Percentiles rank a stretch among this genome's conserved stretches.
Evolutionary conservation across 805 yeast species (phyloP).

Genomic region (Nakazawaea molendinolei): DNA sequence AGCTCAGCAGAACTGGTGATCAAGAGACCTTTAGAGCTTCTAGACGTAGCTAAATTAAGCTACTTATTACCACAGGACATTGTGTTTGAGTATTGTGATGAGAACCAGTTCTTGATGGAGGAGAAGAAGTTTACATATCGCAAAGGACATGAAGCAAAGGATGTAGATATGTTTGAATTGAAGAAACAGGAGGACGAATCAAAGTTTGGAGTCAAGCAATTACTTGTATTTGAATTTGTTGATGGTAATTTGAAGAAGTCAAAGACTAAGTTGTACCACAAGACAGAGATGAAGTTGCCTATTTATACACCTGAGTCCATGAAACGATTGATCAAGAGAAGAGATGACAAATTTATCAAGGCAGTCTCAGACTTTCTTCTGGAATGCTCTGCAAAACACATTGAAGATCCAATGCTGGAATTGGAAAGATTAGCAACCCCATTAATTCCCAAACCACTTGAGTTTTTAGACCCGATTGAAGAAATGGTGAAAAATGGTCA

Average conservation of each 20-base stretch:
- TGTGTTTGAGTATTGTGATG: conserved; percentile 71
- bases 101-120: conserved; percentile 46
- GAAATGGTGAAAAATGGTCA: conserved; percentile 35
- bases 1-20: conserved; percentile 46
- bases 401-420: conserved; percentile 33
- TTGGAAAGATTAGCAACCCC: conserved; percentile 29
- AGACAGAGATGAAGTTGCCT: conserved; percentile 41
- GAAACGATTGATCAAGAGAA: conserved; percentile 48
- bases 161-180: conserved; percentile 43
- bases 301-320: conserved; percentile 50
- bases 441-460: conserved; percentile 41
- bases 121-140: conserved; percentile 35
- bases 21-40: conserved; percentile 32
- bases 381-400: conserved; percentile 21
- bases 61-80: conserved; percentile 63
- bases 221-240: conserved; percentile 68
- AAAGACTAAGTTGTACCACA: conserved; percentile 36
- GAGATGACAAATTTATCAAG: conserved; percentile 45
- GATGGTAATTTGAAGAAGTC: conserved; percentile 54
- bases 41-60: conserved; percentile 61
- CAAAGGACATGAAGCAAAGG: conserved; percentile 52
- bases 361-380: conserved; percentile 31
- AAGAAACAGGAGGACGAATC: conserved; percentile 29
- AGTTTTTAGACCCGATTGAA: conserved; percentile 55
- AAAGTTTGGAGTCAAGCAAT: conserved; percentile 35